phyloP scores from a whole-genome alignment of 805 yeast species.

The Metschnikowia lachancei region DNA sequence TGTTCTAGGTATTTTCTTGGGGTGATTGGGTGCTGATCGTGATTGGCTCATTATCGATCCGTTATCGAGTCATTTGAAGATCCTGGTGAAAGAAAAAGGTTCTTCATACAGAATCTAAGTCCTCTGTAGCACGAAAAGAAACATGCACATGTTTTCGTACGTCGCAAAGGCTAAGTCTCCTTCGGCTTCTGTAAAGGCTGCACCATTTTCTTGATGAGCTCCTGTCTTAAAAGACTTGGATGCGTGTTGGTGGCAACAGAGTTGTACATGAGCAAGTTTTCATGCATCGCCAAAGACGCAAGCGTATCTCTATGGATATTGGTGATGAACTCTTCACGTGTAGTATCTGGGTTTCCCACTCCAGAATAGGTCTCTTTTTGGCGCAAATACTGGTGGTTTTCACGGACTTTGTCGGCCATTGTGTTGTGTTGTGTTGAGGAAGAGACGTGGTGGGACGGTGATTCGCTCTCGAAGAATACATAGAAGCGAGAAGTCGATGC shows the following conservation, averaged over 20 bases:
- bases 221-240: constrained; percentile 29
- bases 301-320: constrained; percentile 68
- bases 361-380: constrained; percentile 67
- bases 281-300: constrained; percentile 60
- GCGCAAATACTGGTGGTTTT: constrained; percentile 53
- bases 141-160: too few species aligned
- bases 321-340: constrained; percentile 63
- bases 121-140: too few species aligned
- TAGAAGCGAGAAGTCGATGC: neutral
- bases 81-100: too few species aligned
- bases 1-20: constrained; percentile 29
- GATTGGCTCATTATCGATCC: too few species aligned
- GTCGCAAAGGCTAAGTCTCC: neutral
- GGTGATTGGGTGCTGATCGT: too few species aligned
- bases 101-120: too few species aligned
- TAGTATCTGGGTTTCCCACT: constrained; percentile 71
- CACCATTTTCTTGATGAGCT: constrained; percentile 37
- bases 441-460: neutral
- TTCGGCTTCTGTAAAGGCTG: constrained; percentile 17
- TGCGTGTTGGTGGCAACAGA: constrained; percentile 50
- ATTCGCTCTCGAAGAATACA: too few species aligned
- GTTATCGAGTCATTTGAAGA: too few species aligned
- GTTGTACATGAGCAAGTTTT: constrained; percentile 50
- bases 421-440: neutral
- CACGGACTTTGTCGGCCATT: constrained; percentile 66